Conservation (phyloP, 2,329 filamentous ascomycete species). For the Apiospora saccharicola region DNA sequence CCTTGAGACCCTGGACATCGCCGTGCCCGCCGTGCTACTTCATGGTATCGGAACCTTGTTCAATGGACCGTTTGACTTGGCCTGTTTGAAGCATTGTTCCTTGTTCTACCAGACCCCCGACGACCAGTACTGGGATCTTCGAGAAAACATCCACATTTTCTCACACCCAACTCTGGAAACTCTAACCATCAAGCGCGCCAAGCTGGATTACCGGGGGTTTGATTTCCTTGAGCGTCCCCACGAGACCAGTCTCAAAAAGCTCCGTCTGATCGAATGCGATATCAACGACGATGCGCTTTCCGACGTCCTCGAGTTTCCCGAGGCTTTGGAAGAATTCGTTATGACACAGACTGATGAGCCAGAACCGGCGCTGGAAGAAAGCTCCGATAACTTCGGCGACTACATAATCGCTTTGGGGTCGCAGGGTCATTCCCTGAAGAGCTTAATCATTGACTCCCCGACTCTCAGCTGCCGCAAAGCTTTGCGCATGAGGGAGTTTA, state of each 20-base stretch:
- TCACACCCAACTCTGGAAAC: slow-evolving; percentile 56
- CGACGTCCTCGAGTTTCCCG: slow-evolving; percentile 52
- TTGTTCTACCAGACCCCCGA: slow-evolving; percentile 55
- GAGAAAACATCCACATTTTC: slow-evolving; percentile 60
- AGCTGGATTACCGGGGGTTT: slow-evolving; percentile 55
- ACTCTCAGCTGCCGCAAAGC: slow-evolving; percentile 49
- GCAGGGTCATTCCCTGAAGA: slow-evolving; percentile 51
- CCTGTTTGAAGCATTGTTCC: slow-evolving; percentile 54
- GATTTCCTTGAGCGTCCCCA: slow-evolving; percentile 56
- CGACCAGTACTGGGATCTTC: slow-evolving; percentile 57
- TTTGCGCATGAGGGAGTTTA: slow-evolving; percentile 53
- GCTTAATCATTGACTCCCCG: slow-evolving; percentile 54
- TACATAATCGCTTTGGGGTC: slow-evolving; percentile 54
- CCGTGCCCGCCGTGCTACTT: slow-evolving; percentile 52
- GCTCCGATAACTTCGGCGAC: slow-evolving; percentile 54
- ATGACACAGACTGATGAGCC: slow-evolving; percentile 53
- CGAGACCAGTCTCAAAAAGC: slow-evolving; percentile 51
- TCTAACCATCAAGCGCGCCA: slow-evolving; percentile 53
- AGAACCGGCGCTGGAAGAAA: slow-evolving; percentile 53
- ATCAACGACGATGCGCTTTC: slow-evolving; percentile 54
- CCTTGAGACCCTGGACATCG: slow-evolving; percentile 54
- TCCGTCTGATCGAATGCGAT: slow-evolving; percentile 58
- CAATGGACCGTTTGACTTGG: slow-evolving; percentile 58
- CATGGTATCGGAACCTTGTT: slow-evolving; percentile 57
- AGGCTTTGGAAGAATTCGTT: slow-evolving; percentile 54